Conservation (phyloP, 345 rosid species). For the Acer yangbiense region DNA sequence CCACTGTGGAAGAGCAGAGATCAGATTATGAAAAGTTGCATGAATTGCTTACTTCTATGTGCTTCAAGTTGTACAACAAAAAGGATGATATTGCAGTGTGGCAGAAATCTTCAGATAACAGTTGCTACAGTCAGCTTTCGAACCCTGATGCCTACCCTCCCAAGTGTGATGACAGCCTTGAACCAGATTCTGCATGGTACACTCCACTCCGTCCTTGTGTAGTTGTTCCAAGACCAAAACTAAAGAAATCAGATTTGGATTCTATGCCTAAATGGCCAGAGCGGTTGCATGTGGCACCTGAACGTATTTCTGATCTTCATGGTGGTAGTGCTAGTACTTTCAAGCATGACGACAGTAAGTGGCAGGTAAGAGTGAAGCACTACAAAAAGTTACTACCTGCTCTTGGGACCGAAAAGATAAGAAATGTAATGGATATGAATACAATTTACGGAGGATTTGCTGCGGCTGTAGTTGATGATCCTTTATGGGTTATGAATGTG, state of each 20-base stretch:
- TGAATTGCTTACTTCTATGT: conserved; percentile 80
- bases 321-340: conserved; percentile 70
- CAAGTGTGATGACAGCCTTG: conserved; percentile 94
- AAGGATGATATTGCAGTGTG: conserved; percentile 96
- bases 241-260: conserved; percentile 57
- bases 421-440: conserved; percentile 99
- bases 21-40: conserved; percentile 81
- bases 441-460: conserved; percentile 96
- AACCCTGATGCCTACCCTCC: conserved; percentile 79
- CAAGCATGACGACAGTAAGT: conserved; percentile 78
- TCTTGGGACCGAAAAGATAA: conserved; percentile 74
- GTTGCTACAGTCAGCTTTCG: conserved; percentile 70
- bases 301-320: conserved; percentile 64
- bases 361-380: conserved; percentile 81
- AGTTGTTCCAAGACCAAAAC: conserved; percentile 72
- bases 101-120: conserved; percentile 73
- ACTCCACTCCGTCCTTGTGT: conserved; percentile 91
- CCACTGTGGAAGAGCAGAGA: conserved; percentile 88
- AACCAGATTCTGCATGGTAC: conserved; percentile 98
- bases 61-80: conserved; percentile 85
- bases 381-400: conserved; percentile 87
- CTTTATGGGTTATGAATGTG: conserved; percentile 95
- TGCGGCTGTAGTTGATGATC: conserved; percentile 71
- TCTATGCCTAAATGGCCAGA: conserved; percentile 87
- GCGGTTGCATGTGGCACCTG: conserved; percentile 70